Evolutionary conservation across 139 green algal genomes (phyloP).

Genomic region (Chlamydomonas sp.): DNA sequence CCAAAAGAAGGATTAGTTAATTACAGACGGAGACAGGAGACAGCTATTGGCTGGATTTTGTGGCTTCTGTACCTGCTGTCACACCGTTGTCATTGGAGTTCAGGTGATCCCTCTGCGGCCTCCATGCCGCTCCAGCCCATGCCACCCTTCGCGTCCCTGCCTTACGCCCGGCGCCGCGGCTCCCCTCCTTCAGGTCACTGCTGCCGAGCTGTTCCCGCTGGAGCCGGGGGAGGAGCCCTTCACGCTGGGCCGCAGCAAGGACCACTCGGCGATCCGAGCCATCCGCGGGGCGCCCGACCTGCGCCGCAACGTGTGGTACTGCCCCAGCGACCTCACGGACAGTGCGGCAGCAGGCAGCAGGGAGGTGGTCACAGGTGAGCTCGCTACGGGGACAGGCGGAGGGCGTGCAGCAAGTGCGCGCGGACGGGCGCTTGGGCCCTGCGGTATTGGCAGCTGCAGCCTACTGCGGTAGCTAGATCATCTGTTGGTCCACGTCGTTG

Average conservation of each 20-base stretch:
- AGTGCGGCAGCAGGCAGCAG: not conserved
- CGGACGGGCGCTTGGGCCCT: not conserved
- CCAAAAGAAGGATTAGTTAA: too few species aligned
- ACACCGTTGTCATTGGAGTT: too few species aligned
- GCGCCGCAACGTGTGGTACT: not conserved
- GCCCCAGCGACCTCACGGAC: conserved; percentile 8
- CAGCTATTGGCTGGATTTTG: too few species aligned
- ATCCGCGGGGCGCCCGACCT: not conserved
- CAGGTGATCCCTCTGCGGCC: too few species aligned
- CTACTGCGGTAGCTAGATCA: not conserved
- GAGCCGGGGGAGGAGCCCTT: not conserved
- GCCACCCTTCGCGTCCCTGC: too few species aligned
- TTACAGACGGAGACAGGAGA: too few species aligned
- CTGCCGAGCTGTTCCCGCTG: not conserved
- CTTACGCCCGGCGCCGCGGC: too few species aligned
- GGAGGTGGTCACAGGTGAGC: conserved; percentile 2
- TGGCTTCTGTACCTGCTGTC: too few species aligned
- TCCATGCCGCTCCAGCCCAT: too few species aligned
- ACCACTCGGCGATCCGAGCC: not conserved
- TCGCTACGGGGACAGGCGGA: too few species aligned
- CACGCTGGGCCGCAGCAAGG: not conserved
- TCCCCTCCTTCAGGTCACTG: not conserved
- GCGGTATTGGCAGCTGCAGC: not conserved
- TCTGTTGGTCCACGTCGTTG: too few species aligned
- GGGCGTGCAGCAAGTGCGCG: too few species aligned